Evolutionary conservation across 305 asterid species (phyloP).

Genomic region (Ajuga reptans): DNA sequence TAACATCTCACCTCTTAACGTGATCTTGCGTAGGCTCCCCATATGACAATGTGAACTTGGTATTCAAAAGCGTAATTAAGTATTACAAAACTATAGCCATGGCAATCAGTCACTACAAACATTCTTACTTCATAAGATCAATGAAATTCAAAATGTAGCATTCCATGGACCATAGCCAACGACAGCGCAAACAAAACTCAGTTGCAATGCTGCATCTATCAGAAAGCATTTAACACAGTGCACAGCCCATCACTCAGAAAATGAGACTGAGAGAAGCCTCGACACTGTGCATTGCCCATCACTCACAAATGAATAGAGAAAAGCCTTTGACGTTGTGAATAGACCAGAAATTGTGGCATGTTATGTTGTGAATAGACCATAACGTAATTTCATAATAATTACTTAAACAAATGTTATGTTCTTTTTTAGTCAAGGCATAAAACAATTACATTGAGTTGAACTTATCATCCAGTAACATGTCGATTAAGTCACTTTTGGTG

Average conservation of each 20-base stretch:
- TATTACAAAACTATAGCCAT: background rate
- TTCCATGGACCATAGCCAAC: background rate
- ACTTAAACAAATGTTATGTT: background rate
- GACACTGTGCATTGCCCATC: too few relatives aligned
- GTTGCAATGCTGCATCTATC: background rate
- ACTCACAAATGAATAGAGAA: too few relatives aligned
- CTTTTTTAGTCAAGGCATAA: background rate
- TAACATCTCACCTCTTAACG: background rate
- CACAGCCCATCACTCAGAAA: background rate
- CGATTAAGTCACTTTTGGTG: background rate
- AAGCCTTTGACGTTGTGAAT: too few relatives aligned
- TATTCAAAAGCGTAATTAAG: background rate
- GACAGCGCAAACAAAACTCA: background rate
- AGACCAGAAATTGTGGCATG: too few relatives aligned
- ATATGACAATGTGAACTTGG: background rate
- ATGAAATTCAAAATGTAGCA: background rate
- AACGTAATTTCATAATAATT: too few relatives aligned
- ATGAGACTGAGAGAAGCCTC: background rate
- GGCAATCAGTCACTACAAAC: background rate
- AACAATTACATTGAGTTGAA: background rate
- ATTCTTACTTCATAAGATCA: background rate
- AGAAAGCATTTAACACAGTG: background rate
- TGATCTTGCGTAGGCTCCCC: background rate
- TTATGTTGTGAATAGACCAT: too few relatives aligned
- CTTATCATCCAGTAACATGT: background rate